These are phyloP conservation scores for Macrophomina pseudophaseolina DNA, from an alignment of 2,329 filamentous ascomycete species.

Conservation along the genomic window DNA sequence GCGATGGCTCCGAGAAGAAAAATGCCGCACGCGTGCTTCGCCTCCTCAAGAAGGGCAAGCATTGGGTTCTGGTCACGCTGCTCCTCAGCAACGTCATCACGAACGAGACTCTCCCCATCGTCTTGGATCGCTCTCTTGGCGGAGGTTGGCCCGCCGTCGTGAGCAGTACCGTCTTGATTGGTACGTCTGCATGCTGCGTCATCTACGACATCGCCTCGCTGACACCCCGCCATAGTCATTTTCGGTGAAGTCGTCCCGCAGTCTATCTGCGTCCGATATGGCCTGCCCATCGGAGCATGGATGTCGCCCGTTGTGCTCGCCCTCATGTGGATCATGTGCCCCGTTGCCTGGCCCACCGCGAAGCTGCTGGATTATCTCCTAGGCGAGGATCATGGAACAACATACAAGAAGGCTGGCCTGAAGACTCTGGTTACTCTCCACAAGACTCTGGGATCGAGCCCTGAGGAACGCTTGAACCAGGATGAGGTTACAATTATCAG, in stretches of 20 bases:
- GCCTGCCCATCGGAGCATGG: slow-evolving; percentile 90
- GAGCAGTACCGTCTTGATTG: slow-evolving; percentile 90
- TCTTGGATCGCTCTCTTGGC: slow-evolving; percentile 90
- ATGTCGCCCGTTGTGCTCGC: slow-evolving; percentile 85
- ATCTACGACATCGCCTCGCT: slow-evolving; percentile 24
- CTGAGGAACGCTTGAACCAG: slow-evolving; percentile 85
- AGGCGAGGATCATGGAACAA: slow-evolving; percentile 91
- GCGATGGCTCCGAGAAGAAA: slow-evolving; percentile 81
- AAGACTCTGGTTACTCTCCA: slow-evolving; percentile 97
- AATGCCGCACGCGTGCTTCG: slow-evolving; percentile 82
- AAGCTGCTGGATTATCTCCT: slow-evolving; percentile 93
- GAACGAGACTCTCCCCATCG: slow-evolving; percentile 94
- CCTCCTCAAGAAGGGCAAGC: slow-evolving; percentile 85
- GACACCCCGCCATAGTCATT: slow-evolving; percentile 68
- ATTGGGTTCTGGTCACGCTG: slow-evolving; percentile 96
- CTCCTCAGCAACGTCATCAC: slow-evolving; percentile 96
- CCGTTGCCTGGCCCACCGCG: slow-evolving; percentile 91
- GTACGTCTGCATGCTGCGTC: slow-evolving; percentile 56
- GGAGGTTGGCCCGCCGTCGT: slow-evolving; percentile 94
- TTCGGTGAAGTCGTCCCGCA: slow-evolving; percentile 97
- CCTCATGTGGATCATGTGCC: slow-evolving; percentile 91
- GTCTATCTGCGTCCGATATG: slow-evolving; percentile 94
- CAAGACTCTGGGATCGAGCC: slow-evolving; percentile 84
- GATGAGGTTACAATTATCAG: slow-evolving; percentile 99
- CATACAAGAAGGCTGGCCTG: slow-evolving; percentile 96